phyloP scores from a whole-genome alignment of 345 rosid species.

The Carallia pectinifolia region DNA sequence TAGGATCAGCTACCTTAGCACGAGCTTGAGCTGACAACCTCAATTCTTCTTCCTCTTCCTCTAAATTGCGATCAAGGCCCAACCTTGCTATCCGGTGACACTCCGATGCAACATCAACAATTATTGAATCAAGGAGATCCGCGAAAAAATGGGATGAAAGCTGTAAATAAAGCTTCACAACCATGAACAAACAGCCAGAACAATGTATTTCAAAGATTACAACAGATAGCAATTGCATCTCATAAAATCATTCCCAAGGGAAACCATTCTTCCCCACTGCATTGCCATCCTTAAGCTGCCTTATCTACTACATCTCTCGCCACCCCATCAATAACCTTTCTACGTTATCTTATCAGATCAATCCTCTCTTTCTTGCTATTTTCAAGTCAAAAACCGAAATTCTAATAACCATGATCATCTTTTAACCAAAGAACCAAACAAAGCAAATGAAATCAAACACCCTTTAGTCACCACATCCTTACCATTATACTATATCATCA shows the following conservation, averaged over 20 bases:
- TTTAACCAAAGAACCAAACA: background rate
- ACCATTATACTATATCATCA: too few species aligned
- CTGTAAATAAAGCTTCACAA: slow-evolving; percentile 36
- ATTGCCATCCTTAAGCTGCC: too few species aligned
- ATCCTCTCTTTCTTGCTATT: too few species aligned
- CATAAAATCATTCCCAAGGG: too few species aligned
- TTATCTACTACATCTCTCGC: too few species aligned
- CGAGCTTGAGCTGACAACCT: slow-evolving; percentile 81
- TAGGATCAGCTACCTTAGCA: slow-evolving; percentile 67
- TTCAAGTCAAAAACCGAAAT: too few species aligned
- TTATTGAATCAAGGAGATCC: slow-evolving; percentile 78
- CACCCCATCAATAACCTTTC: too few species aligned
- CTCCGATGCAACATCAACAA: slow-evolving; percentile 95
- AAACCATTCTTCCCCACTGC: too few species aligned
- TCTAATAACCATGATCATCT: too few species aligned
- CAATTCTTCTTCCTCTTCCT: slow-evolving; percentile 82
- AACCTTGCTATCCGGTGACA: slow-evolving; percentile 78
- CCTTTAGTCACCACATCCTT: background rate
- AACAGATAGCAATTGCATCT: background rate
- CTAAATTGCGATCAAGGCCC: slow-evolving; percentile 81
- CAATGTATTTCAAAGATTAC: background rate
- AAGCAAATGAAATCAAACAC: background rate
- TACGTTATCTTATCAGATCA: too few species aligned
- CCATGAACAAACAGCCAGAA: background rate
- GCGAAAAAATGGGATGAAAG: slow-evolving; percentile 59